A percentile compares a stretch with the other conserved stretches of the same genome.
Evolutionary conservation across 306 rosid species (phyloP).

Genomic region (Rubus idaeus): DNA sequence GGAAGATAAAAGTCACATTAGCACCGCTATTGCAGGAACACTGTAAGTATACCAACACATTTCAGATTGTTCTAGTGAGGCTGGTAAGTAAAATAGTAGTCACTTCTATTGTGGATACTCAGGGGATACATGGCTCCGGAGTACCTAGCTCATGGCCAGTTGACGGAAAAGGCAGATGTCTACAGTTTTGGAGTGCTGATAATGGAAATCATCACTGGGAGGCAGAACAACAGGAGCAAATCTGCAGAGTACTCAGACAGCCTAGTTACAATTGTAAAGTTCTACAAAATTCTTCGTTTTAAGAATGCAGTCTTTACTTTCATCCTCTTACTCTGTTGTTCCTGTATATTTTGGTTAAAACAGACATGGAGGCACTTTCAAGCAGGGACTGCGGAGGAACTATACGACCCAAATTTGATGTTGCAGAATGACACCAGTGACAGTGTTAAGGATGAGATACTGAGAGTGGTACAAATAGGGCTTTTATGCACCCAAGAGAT

Average conservation of each 20-base stretch:
- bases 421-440: slow-evolving; percentile 38
- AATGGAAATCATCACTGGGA: slow-evolving; percentile 68
- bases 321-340: slow-evolving; percentile 19
- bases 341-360: slow-evolving; percentile 22
- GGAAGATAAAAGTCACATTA: slow-evolving; percentile 86
- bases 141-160: slow-evolving; percentile 89
- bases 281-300: neutral
- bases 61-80: neutral
- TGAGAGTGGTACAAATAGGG: slow-evolving; percentile 76
- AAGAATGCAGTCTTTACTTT: neutral
- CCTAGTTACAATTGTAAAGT: slow-evolving; percentile 61
- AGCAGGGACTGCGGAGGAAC: slow-evolving; percentile 50
- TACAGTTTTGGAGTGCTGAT: slow-evolving; percentile 83
- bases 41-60: slow-evolving; percentile 41
- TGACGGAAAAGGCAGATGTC: slow-evolving; percentile 86
- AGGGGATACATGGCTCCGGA: slow-evolving; percentile 99
- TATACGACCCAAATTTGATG: slow-evolving; percentile 69
- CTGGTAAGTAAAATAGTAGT: neutral
- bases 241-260: slow-evolving; percentile 68
- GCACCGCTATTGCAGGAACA: slow-evolving; percentile 96
- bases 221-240: slow-evolving; percentile 75
- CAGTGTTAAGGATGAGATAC: slow-evolving; percentile 41
- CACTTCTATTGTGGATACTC: neutral
- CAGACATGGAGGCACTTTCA: slow-evolving; percentile 90
- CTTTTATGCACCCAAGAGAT: slow-evolving; percentile 88